These are phyloP conservation scores for Hypomyces perniciosus DNA, from an alignment of 2,329 filamentous ascomycete species.

Conservation along the genomic window DNA sequence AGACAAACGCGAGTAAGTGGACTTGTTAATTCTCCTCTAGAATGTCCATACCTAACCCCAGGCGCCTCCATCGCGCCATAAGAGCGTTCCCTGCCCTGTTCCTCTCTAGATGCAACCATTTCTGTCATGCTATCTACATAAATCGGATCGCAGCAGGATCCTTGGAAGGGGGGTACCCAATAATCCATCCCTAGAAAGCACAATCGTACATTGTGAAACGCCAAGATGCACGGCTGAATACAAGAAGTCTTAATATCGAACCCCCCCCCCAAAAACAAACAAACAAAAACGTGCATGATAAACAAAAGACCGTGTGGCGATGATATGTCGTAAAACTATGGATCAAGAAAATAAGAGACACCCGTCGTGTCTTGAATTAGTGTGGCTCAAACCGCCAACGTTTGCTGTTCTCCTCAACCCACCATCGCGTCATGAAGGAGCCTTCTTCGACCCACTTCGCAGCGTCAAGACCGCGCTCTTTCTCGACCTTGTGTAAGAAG, in stretches of 20 bases:
- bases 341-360: too few species aligned
- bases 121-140: too few species aligned
- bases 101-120: too few species aligned
- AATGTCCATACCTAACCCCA: too few species aligned
- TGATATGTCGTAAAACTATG: too few species aligned
- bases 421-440: constrained; percentile 19
- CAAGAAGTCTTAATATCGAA: constrained; percentile 9
- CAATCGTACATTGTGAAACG: constrained; percentile 11
- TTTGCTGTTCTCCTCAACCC: constrained; percentile 19
- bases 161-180: neutral
- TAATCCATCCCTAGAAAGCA: constrained; percentile 9
- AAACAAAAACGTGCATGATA: neutral
- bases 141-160: too few species aligned
- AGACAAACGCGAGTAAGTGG: too few species aligned
- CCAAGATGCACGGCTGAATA: constrained; percentile 10
- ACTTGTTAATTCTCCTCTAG: too few species aligned
- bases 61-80: too few species aligned
- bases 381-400: constrained; percentile 17
- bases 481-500: constrained; percentile 14
- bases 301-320: too few species aligned
- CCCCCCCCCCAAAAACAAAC: neutral
- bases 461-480: constrained; percentile 11
- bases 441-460: constrained; percentile 18
- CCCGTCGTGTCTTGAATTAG: too few species aligned
- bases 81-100: too few species aligned